These are phyloP conservation scores for Zea mays DNA, from an alignment of 176 grass and related monocot species.

Conservation along the genomic window DNA sequence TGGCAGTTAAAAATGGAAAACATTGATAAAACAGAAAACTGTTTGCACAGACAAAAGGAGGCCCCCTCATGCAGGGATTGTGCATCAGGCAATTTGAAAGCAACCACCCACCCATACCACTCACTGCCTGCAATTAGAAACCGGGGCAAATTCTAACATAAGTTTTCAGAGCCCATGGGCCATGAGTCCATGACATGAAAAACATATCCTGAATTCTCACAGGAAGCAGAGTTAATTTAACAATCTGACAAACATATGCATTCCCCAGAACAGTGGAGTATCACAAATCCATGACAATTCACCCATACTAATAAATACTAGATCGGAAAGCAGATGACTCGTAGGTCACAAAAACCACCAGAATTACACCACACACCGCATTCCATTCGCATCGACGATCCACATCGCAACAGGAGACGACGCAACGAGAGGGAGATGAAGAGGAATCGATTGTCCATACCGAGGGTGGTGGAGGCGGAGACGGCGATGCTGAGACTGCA, in stretches of 20 bases:
- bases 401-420: too few species aligned
- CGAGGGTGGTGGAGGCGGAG: slow-evolving; percentile 27
- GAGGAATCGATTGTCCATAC: slow-evolving; percentile 15
- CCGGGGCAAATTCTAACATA: background rate
- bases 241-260: background rate
- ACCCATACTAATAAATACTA: background rate
- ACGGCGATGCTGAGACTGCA: slow-evolving; percentile 53
- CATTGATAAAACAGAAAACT: background rate
- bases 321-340: too few species aligned
- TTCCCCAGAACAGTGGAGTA: background rate
- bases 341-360: too few species aligned
- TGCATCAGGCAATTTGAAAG: too few species aligned
- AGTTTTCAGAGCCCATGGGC: background rate
- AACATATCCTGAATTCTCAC: background rate
- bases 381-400: too few species aligned
- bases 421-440: too few species aligned
- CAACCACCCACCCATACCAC: too few species aligned
- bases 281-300: background rate
- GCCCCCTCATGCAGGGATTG: background rate
- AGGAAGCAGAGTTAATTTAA: background rate
- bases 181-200: background rate
- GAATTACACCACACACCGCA: too few species aligned
- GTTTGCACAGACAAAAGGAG: background rate
- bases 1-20: background rate
- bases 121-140: background rate